A percentile compares a stretch with the other conserved stretches of the same genome.
Conservation (phyloP, 345 rosid species). For the Citrus inodora region DNA sequence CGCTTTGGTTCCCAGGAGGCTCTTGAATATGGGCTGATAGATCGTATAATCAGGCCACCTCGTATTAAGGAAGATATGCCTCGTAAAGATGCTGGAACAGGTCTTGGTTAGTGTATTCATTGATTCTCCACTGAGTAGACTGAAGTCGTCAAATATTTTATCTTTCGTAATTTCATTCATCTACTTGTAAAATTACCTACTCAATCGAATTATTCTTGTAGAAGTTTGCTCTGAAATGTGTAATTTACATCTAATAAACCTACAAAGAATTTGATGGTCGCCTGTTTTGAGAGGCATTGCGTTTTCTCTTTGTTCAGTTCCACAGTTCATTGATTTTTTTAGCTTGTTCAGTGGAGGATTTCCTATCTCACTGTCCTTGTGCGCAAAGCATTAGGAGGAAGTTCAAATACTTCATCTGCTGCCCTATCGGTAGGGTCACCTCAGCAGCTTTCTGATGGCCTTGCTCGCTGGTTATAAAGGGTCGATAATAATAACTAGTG, state of each 20-base stretch:
- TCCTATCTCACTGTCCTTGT: not conserved
- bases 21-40: slow-evolving; percentile 76
- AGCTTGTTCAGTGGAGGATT: not conserved
- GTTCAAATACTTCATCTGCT: not conserved
- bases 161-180: not conserved
- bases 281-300: not conserved
- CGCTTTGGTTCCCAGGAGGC: slow-evolving; percentile 71
- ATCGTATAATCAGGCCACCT: slow-evolving; percentile 65
- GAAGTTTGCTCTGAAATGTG: slow-evolving; percentile 1
- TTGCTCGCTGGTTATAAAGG: not conserved
- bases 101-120: slow-evolving; percentile 44
- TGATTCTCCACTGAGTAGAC: not conserved
- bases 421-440: not conserved
- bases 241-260: not conserved
- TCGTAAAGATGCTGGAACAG: slow-evolving; percentile 43
- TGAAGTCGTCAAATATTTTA: not conserved
- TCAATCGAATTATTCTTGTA: not conserved
- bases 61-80: slow-evolving; percentile 51
- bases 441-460: not conserved
- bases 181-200: slow-evolving; percentile 1
- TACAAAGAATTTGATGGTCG: not conserved
- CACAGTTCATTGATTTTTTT: not conserved
- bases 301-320: not conserved
- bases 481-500: not conserved
- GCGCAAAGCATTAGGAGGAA: not conserved